Evolutionary conservation across 139 green algal genomes (phyloP).

Genomic region (Coelastrella sp.): DNA sequence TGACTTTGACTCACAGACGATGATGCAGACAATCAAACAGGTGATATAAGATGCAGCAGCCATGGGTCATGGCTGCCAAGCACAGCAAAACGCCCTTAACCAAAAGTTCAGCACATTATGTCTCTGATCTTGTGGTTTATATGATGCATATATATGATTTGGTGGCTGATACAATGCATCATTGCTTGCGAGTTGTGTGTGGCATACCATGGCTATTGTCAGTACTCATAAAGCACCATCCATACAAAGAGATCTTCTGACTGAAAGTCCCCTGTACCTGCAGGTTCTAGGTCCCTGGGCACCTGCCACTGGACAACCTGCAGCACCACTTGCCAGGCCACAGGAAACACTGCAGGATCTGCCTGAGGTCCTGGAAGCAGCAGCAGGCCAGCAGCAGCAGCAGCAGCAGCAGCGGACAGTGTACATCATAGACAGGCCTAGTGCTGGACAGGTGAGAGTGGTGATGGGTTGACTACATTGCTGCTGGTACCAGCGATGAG

Average conservation of each 20-base stretch:
- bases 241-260: too few species aligned
- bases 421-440: conserved; percentile 70
- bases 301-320: background rate
- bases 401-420: conserved; percentile 45
- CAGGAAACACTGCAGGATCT: conserved; percentile 1
- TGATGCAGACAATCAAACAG: background rate
- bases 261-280: too few species aligned
- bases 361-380: conserved; percentile 14
- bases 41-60: background rate
- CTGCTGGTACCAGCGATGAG: too few species aligned
- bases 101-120: too few species aligned
- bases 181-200: too few species aligned
- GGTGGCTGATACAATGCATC: too few species aligned
- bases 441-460: conserved; percentile 55
- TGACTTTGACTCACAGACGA: conserved; percentile 65
- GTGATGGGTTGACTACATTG: background rate
- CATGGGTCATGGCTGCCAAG: too few species aligned
- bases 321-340: background rate
- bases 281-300: conserved; percentile 11
- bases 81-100: too few species aligned
- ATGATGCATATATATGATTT: too few species aligned
- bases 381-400: conserved; percentile 26
- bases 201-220: too few species aligned
- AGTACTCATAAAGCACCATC: too few species aligned
- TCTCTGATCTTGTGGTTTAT: too few species aligned